Conservation (phyloP, 495 filamentous ascomycete species). For the Echria macrotheca region DNA sequence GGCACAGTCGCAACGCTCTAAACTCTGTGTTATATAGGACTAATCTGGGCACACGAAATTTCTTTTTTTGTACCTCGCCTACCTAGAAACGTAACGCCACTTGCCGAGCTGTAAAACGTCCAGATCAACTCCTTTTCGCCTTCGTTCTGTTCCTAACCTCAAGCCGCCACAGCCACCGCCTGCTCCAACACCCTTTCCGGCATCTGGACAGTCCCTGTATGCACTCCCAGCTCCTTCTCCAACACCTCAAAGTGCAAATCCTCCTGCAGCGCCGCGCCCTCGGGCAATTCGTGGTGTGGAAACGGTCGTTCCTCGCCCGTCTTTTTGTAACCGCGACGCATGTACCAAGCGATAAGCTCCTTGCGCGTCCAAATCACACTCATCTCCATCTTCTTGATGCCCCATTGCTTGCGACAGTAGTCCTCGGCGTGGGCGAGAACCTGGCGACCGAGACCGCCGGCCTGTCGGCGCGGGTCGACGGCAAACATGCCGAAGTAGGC, state of each 20-base stretch:
- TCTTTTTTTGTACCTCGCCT: too few relatives aligned
- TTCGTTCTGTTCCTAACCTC: too few relatives aligned
- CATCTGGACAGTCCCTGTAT: too few relatives aligned
- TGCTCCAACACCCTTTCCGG: too few relatives aligned
- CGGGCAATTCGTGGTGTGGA: constrained; percentile 25
- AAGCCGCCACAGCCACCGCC: too few relatives aligned
- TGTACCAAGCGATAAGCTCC: constrained; percentile 41
- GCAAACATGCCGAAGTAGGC: constrained; percentile 42
- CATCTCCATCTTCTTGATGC: constrained; percentile 26
- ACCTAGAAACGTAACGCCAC: too few relatives aligned
- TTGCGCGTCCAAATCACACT: constrained; percentile 36
- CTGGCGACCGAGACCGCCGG: constrained; percentile 35
- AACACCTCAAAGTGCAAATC: constrained; percentile 38
- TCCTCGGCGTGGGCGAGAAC: constrained; percentile 37
- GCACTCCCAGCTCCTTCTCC: constrained; percentile 29
- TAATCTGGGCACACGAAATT: too few relatives aligned
- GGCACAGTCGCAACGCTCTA: too few relatives aligned
- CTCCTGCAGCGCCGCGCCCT: constrained; percentile 27
- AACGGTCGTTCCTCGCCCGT: constrained; percentile 39
- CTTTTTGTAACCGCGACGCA: constrained; percentile 34
- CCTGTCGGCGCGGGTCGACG: constrained; percentile 32
- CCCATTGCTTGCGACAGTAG: constrained; percentile 31
- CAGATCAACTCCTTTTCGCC: too few relatives aligned
- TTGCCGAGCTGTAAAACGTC: too few relatives aligned
- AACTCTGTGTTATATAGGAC: too few relatives aligned